Conservation (phyloP, 2,329 filamentous ascomycete species). For the Hymenoscyphus repandus region DNA sequence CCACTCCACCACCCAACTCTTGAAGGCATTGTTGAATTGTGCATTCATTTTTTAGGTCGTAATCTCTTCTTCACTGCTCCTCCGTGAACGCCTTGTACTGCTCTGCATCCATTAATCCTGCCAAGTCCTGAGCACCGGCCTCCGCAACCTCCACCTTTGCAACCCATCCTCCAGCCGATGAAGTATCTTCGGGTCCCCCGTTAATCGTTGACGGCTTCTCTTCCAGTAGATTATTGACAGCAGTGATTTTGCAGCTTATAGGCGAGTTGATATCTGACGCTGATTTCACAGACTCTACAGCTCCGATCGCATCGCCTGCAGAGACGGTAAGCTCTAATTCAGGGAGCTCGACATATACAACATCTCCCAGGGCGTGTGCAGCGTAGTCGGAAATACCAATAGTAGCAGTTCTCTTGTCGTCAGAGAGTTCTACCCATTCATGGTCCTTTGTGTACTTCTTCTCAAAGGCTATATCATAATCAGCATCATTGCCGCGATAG, state of each 20-base stretch:
- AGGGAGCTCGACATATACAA: conserved; percentile 95
- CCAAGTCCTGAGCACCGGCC: conserved; percentile 59
- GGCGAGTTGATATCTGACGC: conserved; percentile 97
- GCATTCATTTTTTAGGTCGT: background rate
- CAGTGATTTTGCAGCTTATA: conserved; percentile 68
- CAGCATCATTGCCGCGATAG: conserved; percentile 9
- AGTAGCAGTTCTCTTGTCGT: conserved; percentile 74
- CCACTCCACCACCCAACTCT: background rate
- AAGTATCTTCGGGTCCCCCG: conserved; percentile 74
- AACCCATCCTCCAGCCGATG: conserved; percentile 80
- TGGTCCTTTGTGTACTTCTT: conserved; percentile 96
- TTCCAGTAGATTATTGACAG: conserved; percentile 70
- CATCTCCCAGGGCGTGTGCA: conserved; percentile 86
- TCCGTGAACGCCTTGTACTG: conserved; percentile 71
- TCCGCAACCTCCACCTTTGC: conserved; percentile 77
- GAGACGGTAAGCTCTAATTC: conserved; percentile 60
- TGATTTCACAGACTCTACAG: conserved; percentile 96
- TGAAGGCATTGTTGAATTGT: conserved; percentile 10
- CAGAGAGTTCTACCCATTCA: conserved; percentile 91
- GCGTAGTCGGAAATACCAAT: conserved; percentile 89
- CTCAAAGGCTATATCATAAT: conserved; percentile 21
- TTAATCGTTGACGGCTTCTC: conserved; percentile 87
- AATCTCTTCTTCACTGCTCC: conserved; percentile 16
- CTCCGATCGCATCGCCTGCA: conserved; percentile 80
- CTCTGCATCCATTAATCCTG: conserved; percentile 69